Evolutionary conservation across 176 grass and related monocot species (phyloP).

Genomic region (Oryza longistaminata): DNA sequence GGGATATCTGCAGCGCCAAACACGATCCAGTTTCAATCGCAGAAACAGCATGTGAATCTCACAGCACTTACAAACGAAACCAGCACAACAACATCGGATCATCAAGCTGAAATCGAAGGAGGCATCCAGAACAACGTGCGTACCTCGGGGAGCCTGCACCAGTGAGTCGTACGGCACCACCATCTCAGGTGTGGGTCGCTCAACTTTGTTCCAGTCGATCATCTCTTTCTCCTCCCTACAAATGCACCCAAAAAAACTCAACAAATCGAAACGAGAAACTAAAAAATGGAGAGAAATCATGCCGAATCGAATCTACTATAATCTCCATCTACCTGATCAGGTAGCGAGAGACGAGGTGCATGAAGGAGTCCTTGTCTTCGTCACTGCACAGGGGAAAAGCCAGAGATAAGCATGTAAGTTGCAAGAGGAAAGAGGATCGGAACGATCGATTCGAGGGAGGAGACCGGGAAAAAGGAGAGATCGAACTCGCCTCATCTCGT

Average conservation of each 20-base stretch:
- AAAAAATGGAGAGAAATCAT: background rate
- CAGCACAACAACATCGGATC: too few species aligned
- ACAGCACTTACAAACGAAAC: too few species aligned
- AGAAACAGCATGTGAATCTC: background rate
- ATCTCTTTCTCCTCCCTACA: constrained; percentile 71
- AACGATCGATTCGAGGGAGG: constrained; percentile 6
- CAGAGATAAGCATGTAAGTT: constrained; percentile 7
- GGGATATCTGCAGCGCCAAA: background rate
- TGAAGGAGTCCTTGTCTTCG: constrained; percentile 85
- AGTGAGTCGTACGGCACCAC: constrained; percentile 78
- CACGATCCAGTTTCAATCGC: constrained; percentile 18
- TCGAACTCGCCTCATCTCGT: constrained; percentile 68
- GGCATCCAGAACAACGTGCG: background rate
- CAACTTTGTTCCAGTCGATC: constrained; percentile 97
- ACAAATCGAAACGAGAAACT: too few species aligned
- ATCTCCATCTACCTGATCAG: constrained; percentile 44
- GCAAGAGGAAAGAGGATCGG: background rate
- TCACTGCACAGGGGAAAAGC: constrained; percentile 44
- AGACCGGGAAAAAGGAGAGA: background rate
- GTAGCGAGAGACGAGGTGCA: constrained; percentile 81
- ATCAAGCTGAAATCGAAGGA: background rate
- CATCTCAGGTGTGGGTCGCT: constrained; percentile 84
- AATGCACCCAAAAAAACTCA: background rate
- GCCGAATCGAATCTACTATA: too few species aligned
- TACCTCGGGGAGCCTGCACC: constrained; percentile 62